Evolutionary conservation across 2,329 filamentous ascomycete species (phyloP), one percentile per base, ranked within the genome.

Genomic region (Calonectria henricotiae): DNA sequence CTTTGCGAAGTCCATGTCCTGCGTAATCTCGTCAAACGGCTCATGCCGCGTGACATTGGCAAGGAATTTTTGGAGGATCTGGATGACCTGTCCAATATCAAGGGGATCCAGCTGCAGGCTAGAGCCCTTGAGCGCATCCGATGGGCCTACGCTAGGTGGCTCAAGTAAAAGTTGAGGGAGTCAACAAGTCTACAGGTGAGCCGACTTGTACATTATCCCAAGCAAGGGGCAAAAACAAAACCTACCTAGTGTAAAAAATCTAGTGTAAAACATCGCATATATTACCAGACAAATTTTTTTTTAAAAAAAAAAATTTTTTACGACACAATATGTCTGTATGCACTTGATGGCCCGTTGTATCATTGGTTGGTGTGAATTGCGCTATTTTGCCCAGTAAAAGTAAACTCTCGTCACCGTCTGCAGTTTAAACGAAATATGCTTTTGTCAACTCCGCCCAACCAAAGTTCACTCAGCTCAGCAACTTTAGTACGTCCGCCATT

Each of bases 61-160:
- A 90, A 91, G 76, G 95, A 98, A 77, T 98, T 99, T 78, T 83
- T 95, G 67, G 93, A 97, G 81, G 96, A 99, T 79, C 85, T 98
- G 39, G 90, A 93, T 70, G 95, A 98, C 77, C 85, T 99, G 60
- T 90, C 94, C 23, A 95, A 98, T 79, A 91, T 96, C 73, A 92
- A 91, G 75, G 94, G 94, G 3, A 89, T 97, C 62, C 89, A 91
- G 77, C 89, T 91, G 75, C 96, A 98, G 85, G 87, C 91, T 70
- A 92, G 90, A 80, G 93, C 96, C 49, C 84, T 98, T 65, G 90
- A 95, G 76, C 89, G 96, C 70, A 94, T 98, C 75, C 88, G 94
- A 72, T 98, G 96, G 96, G 93, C 93, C 4, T 98, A 98, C 85
- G 90, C 90, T 2, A 92, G 91, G 79, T 98, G 93, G 92, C 79